phyloP scores from a whole-genome alignment of 371 early-diverging fungal species.

The Syncephalastrum monosporum region DNA sequence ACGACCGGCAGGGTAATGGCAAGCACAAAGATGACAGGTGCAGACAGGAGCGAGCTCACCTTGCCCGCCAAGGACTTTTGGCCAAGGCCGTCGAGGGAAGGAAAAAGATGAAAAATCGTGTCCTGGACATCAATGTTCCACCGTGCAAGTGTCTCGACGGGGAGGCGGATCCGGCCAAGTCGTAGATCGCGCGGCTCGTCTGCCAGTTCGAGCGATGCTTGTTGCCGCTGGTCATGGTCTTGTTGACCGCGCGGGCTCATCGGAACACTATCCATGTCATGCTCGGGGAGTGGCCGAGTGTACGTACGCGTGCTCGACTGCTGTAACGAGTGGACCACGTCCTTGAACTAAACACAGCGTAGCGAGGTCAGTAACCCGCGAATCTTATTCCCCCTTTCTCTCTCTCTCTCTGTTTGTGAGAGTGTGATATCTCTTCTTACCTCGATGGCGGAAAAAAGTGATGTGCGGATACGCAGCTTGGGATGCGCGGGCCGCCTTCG shows the following conservation, averaged over 20 bases:
- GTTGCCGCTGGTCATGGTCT: background rate
- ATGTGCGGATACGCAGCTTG: slow-evolving; percentile 40
- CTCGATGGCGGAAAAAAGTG: slow-evolving; percentile 49
- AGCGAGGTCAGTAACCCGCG: background rate
- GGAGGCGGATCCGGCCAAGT: background rate
- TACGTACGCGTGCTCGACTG: slow-evolving; percentile 17
- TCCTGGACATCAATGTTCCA: slow-evolving; percentile 11
- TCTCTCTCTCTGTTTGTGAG: too few species aligned
- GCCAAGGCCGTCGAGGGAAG: slow-evolving; percentile 48
- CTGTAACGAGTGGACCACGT: slow-evolving; percentile 48
- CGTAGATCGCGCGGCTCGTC: background rate
- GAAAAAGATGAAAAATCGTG: slow-evolving; percentile 42
- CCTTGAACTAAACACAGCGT: slow-evolving; percentile 42
- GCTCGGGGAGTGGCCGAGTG: background rate
- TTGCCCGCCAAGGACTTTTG: slow-evolving; percentile 54
- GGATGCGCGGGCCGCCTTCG: slow-evolving; percentile 27
- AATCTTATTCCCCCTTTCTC: background rate
- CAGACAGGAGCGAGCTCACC: slow-evolving; percentile 49
- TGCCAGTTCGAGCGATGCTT: background rate
- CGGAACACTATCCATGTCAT: slow-evolving; percentile 3
- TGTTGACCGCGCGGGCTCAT: slow-evolving; percentile 8
- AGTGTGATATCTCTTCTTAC: slow-evolving; percentile 21
- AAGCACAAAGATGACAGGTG: slow-evolving; percentile 54
- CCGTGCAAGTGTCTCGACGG: background rate
- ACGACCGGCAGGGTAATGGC: slow-evolving; percentile 62